Conservation (phyloP, 2,329 filamentous ascomycete genomes). For the Pyrenophora tritici-repentis region DNA sequence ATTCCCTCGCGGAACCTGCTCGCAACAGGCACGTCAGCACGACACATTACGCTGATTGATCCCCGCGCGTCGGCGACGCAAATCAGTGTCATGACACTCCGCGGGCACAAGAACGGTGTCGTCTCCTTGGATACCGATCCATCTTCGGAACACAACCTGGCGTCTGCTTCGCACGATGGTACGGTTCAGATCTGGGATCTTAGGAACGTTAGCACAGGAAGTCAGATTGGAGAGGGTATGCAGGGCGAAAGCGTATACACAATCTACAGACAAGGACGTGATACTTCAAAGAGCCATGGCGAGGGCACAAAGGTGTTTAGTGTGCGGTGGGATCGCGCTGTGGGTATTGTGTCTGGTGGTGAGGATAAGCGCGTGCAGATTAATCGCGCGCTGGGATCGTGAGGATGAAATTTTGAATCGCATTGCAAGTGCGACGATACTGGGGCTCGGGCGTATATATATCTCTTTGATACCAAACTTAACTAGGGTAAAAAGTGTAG, state of each 20-base stretch:
- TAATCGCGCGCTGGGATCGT: slow-evolving; percentile 56
- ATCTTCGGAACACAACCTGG: slow-evolving; percentile 78
- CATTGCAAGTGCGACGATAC: not conserved
- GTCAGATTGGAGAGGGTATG: slow-evolving; percentile 55
- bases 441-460: slow-evolving; percentile 17
- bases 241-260: slow-evolving; percentile 75
- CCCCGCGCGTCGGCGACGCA: slow-evolving; percentile 77
- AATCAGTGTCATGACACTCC: slow-evolving; percentile 85
- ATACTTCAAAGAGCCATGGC: slow-evolving; percentile 64
- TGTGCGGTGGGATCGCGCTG: slow-evolving; percentile 80
- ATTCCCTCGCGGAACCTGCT: slow-evolving; percentile 68
- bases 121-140: slow-evolving; percentile 64
- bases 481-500: slow-evolving; percentile 7
- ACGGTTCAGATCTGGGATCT: slow-evolving; percentile 95
- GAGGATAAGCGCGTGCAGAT: slow-evolving; percentile 96
- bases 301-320: slow-evolving; percentile 90
- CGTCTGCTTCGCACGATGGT: slow-evolving; percentile 88
- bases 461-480: slow-evolving; percentile 24
- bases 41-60: slow-evolving; percentile 92
- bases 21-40: slow-evolving; percentile 78
- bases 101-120: slow-evolving; percentile 80
- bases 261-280: slow-evolving; percentile 74
- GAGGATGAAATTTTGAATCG: not conserved
- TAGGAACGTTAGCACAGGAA: slow-evolving; percentile 66
- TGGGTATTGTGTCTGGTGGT: slow-evolving; percentile 88